Conservation (phyloP, 2,329 filamentous ascomycete species). For the Furcasterigmium furcatum region DNA sequence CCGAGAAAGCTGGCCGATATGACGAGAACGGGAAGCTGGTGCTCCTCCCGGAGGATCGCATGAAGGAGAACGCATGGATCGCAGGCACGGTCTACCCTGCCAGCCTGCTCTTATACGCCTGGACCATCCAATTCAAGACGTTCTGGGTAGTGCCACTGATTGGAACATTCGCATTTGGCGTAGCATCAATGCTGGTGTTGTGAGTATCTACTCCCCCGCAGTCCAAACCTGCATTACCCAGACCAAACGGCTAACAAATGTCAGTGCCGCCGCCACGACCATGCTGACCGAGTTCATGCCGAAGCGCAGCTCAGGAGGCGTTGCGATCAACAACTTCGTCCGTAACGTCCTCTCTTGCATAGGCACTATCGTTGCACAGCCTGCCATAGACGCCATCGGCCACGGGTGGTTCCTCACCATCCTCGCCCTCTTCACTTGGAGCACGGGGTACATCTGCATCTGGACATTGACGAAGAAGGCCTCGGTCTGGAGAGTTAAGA, state of each 20-base stretch:
- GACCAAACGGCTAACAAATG: constrained; percentile 8
- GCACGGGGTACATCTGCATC: constrained; percentile 55
- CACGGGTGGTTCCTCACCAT: constrained; percentile 74
- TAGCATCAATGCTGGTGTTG: constrained; percentile 78
- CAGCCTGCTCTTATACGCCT: constrained; percentile 74
- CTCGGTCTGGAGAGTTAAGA: constrained; percentile 58
- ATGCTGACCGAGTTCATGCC: constrained; percentile 87
- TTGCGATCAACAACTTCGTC: constrained; percentile 79
- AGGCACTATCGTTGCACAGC: constrained; percentile 66
- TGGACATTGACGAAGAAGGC: constrained; percentile 59
- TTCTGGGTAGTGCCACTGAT: constrained; percentile 62
- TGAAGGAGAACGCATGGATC: constrained; percentile 79
- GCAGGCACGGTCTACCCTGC: constrained; percentile 68
- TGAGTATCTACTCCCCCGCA: constrained; percentile 16
- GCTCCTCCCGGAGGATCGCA: constrained; percentile 74
- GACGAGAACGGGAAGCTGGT: constrained; percentile 64
- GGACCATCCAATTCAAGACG: constrained; percentile 64
- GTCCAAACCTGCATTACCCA: background rate
- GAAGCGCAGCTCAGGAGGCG: constrained; percentile 64
- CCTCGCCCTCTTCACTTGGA: constrained; percentile 47
- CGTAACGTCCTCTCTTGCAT: constrained; percentile 76
- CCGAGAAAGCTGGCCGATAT: constrained; percentile 64
- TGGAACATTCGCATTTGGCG: constrained; percentile 71
- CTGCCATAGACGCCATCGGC: constrained; percentile 67
- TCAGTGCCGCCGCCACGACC: constrained; percentile 62